A percentile compares a stretch with the other conserved stretches of the same genome.
Conservation (phyloP, 345 rosid genomes). For the Diplotaxis tenuifolia region DNA sequence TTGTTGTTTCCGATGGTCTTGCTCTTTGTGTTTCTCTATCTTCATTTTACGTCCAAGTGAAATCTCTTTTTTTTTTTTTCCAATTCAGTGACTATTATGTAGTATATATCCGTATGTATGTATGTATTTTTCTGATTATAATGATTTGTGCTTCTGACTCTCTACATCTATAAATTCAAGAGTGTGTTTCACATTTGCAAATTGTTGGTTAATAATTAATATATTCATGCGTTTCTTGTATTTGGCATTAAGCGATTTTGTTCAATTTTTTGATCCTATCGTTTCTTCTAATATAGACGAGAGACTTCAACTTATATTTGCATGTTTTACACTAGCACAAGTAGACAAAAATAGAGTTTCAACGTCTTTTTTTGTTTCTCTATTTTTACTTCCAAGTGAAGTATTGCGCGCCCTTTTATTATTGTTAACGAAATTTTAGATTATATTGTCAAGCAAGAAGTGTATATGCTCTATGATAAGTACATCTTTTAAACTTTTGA, state of each 20-base stretch:
- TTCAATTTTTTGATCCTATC: neutral
- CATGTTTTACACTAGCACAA: neutral
- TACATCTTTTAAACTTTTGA: too few relatives aligned
- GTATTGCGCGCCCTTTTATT: neutral
- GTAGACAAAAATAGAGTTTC: neutral
- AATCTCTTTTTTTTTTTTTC: neutral
- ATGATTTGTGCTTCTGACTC: neutral
- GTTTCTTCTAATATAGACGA: neutral
- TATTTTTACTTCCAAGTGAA: neutral
- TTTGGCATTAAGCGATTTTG: neutral
- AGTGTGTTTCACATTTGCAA: neutral
- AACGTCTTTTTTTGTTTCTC: neutral
- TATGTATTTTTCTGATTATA: neutral
- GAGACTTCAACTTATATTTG: neutral
- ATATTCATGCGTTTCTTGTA: neutral
- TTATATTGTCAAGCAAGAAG: too few relatives aligned
- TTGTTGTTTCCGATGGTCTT: slow-evolving; percentile 23
- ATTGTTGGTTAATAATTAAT: neutral
- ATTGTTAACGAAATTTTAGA: neutral
- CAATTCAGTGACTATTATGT: neutral
- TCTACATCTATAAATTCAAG: neutral
- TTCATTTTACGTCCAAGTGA: slow-evolving; percentile 31
- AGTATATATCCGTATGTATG: neutral
- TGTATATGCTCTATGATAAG: too few relatives aligned
- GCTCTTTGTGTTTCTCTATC: slow-evolving; percentile 25